Conservation (phyloP, 345 rosid genomes). For the Boechera retrofracta region DNA sequence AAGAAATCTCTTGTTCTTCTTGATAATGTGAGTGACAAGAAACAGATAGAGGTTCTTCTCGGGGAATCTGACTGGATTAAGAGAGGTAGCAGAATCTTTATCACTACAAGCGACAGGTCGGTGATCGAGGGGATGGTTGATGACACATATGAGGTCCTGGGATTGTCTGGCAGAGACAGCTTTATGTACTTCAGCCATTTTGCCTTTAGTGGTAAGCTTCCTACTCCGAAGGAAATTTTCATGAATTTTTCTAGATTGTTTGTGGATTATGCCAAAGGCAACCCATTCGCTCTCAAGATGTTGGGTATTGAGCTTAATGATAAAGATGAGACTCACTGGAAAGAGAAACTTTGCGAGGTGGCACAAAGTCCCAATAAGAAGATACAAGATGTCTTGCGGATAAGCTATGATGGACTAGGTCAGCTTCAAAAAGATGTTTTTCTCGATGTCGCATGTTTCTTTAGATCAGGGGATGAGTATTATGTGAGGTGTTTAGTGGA, state of each 20-base stretch:
- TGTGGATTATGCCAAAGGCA: slow-evolving; percentile 41
- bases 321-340: slow-evolving; percentile 30
- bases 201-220: slow-evolving; percentile 24
- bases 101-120: slow-evolving; percentile 26
- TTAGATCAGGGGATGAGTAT: slow-evolving; percentile 23
- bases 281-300: slow-evolving; percentile 50
- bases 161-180: slow-evolving; percentile 32
- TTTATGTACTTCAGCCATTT: slow-evolving; percentile 3
- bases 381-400: slow-evolving; percentile 28
- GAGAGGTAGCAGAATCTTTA: slow-evolving; percentile 31
- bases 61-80: slow-evolving; percentile 20
- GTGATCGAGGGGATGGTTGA: slow-evolving; percentile 25
- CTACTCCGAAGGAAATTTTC: slow-evolving; percentile 11
- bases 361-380: slow-evolving; percentile 14
- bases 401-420: slow-evolving; percentile 44
- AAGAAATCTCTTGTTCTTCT: slow-evolving; percentile 24
- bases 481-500: slow-evolving; percentile 28
- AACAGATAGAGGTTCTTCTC: slow-evolving; percentile 25
- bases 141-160: slow-evolving; percentile 15
- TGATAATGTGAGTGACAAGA: slow-evolving; percentile 19
- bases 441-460: slow-evolving; percentile 52
- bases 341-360: slow-evolving; percentile 8
- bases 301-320: slow-evolving; percentile 30
- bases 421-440: slow-evolving; percentile 33
- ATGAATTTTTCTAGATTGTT: slow-evolving; percentile 20